phyloP scores from a whole-genome alignment of 441 rosid genomes.

The Metrosideros polymorpha region DNA sequence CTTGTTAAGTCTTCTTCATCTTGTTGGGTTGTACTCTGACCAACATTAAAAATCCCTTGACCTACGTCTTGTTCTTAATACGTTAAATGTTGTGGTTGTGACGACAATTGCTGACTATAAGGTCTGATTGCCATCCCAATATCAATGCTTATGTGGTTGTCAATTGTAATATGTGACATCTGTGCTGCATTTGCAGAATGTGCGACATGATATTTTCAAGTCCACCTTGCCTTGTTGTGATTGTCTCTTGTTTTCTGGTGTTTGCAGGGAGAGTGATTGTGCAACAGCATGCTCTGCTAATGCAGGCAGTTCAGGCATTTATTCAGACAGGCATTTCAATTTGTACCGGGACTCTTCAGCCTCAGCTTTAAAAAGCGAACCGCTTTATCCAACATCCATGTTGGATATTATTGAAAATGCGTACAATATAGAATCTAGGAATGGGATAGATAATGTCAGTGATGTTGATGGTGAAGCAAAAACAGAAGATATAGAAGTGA shows the following conservation, averaged over 20 bases:
- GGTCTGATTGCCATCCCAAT: background rate
- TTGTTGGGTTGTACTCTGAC: background rate
- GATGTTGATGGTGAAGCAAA: conserved; percentile 39
- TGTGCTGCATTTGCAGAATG: background rate
- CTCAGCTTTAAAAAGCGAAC: conserved; percentile 26
- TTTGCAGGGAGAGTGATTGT: conserved; percentile 34
- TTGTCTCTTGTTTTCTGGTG: background rate
- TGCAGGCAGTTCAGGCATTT: conserved; percentile 30
- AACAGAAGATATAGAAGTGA: conserved; percentile 49
- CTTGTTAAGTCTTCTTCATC: background rate
- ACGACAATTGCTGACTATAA: background rate
- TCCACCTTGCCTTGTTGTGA: background rate
- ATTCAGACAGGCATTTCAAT: conserved; percentile 22
- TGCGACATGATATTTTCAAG: background rate
- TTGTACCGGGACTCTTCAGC: conserved; percentile 24
- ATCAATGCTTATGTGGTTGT: background rate
- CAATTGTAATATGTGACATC: background rate
- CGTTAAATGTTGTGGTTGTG: background rate
- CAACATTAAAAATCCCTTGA: background rate
- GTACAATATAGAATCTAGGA: conserved; percentile 19
- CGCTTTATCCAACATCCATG: conserved; percentile 49
- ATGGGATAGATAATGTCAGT: conserved; percentile 34
- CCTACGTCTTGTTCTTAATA: background rate
- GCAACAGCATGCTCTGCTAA: conserved; percentile 20
- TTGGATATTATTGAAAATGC: conserved; percentile 45